These are phyloP conservation scores for Exophiala spinifera DNA, from an alignment of 2,329 filamentous ascomycete species.

Conservation along the genomic window DNA sequence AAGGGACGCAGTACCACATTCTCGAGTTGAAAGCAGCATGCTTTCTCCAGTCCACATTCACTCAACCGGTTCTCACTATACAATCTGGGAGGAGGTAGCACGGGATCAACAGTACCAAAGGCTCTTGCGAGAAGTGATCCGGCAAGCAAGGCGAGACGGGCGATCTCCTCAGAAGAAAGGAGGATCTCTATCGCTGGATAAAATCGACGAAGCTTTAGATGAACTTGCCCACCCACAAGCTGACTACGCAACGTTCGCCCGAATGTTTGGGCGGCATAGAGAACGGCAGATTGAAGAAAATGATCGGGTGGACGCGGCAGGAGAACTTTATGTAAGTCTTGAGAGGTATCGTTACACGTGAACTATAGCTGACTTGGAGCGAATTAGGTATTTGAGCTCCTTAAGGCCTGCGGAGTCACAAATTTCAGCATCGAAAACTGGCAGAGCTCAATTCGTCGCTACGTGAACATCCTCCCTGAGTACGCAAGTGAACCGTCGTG, in stretches of 20 bases:
- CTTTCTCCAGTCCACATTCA: not conserved
- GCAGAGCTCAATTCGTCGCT: conserved; percentile 18
- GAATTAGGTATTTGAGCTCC: conserved; percentile 12
- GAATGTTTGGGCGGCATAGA: conserved; percentile 4
- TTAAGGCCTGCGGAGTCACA: conserved; percentile 2
- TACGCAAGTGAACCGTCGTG: conserved; percentile 1
- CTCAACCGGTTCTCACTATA: no score
- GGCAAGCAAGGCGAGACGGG: conserved; percentile 9
- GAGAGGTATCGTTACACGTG: not conserved
- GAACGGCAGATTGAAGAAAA: conserved; percentile 9
- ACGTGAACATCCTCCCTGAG: conserved; percentile 4
- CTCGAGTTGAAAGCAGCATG: conserved; percentile 1
- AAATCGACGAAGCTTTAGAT: conserved; percentile 14
- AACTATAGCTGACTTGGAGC: no score
- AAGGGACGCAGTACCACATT: conserved; percentile 1
- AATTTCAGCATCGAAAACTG: conserved; percentile 15
- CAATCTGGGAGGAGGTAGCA: no score
- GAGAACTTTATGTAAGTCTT: conserved; percentile 20
- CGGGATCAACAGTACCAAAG: conserved; percentile 6
- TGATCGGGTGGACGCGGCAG: conserved; percentile 17
- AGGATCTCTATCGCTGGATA: conserved; percentile 13
- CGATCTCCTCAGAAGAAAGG: not conserved
- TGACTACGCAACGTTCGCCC: conserved; percentile 4
- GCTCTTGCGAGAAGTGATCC: conserved; percentile 9
- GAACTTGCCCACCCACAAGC: not conserved